Percentiles rank a stretch among this genome's conserved stretches.
These are phyloP conservation scores for Russula sp. DNA, from an alignment of 768 basidiomycete genomes.

Conservation along the genomic window DNA sequence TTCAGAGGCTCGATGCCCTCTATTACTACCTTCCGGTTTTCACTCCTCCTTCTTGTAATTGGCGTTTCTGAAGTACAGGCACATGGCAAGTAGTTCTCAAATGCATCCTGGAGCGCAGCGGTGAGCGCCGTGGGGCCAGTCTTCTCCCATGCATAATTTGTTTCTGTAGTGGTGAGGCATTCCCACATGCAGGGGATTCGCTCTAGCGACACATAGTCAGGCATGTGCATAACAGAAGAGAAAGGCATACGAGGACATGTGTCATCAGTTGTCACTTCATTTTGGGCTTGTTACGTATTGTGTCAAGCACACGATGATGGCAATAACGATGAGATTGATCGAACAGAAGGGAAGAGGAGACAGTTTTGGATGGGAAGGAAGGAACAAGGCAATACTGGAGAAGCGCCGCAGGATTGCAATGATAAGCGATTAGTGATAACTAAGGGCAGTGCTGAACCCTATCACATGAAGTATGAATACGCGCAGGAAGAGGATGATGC, in stretches of 20 bases:
- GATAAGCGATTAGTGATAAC: background rate
- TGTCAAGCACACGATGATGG: background rate
- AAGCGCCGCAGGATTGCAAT: background rate
- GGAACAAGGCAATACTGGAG: conserved; percentile 6
- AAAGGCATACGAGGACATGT: conserved; percentile 2
- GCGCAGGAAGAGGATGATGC: background rate
- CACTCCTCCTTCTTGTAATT: background rate
- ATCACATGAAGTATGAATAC: background rate
- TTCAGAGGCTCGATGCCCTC: background rate
- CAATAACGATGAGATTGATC: background rate
- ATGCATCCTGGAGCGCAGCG: conserved; percentile 1
- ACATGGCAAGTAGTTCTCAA: background rate
- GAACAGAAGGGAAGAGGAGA: background rate
- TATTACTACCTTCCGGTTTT: background rate
- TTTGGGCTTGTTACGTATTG: background rate
- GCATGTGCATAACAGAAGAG: background rate
- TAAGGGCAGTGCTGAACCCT: background rate
- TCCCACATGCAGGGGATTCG: background rate
- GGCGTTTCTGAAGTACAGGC: background rate
- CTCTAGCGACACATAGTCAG: background rate
- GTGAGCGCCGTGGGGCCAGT: background rate
- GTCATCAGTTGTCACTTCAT: conserved; percentile 2
- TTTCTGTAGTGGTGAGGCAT: background rate
- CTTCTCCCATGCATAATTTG: background rate
- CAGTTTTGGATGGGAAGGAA: conserved; percentile 6